These are phyloP conservation scores for Exidia glandulosa DNA, from an alignment of 768 basidiomycete species.

Conservation along the genomic window DNA sequence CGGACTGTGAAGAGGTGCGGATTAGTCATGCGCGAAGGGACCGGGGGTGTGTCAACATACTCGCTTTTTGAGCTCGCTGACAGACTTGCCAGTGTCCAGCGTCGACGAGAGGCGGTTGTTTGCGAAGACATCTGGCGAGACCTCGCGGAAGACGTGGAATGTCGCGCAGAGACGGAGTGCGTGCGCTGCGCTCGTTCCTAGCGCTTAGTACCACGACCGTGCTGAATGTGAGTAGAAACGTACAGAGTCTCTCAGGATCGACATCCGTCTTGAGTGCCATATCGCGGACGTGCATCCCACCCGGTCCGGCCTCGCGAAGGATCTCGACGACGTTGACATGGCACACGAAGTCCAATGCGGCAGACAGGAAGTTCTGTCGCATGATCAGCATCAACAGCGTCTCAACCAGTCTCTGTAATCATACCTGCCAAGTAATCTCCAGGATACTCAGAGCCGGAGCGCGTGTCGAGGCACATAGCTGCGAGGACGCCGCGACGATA, in stretches of 20 bases:
- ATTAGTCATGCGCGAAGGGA: constrained; percentile 15
- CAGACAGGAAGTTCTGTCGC: constrained; percentile 60
- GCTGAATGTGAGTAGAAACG: constrained; percentile 8
- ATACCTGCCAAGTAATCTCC: constrained; percentile 59
- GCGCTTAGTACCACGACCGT: not conserved
- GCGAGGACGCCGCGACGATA: constrained; percentile 60
- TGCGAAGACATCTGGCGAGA: constrained; percentile 17
- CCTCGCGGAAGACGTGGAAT: constrained; percentile 13
- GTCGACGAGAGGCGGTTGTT: constrained; percentile 25
- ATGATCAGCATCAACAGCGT: not conserved
- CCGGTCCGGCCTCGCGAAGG: constrained; percentile 49
- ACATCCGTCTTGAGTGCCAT: constrained; percentile 20
- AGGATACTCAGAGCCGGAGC: constrained; percentile 58
- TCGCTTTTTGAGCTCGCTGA: not conserved
- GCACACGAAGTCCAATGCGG: constrained; percentile 63
- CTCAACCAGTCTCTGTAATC: constrained; percentile 14
- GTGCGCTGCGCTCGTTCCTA: constrained; percentile 48
- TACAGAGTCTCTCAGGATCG: constrained; percentile 41
- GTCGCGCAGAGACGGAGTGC: constrained; percentile 58
- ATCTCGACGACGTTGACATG: constrained; percentile 63
- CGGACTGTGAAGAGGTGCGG: constrained; percentile 14
- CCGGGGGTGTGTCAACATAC: constrained; percentile 12
- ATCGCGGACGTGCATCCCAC: constrained; percentile 38
- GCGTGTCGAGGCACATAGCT: constrained; percentile 53
- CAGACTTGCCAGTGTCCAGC: constrained; percentile 2